Evolutionary conservation across 2,329 filamentous ascomycete species (phyloP), one percentile per base, ranked within the genome.

Genomic region (Grosmannia huntii): DNA sequence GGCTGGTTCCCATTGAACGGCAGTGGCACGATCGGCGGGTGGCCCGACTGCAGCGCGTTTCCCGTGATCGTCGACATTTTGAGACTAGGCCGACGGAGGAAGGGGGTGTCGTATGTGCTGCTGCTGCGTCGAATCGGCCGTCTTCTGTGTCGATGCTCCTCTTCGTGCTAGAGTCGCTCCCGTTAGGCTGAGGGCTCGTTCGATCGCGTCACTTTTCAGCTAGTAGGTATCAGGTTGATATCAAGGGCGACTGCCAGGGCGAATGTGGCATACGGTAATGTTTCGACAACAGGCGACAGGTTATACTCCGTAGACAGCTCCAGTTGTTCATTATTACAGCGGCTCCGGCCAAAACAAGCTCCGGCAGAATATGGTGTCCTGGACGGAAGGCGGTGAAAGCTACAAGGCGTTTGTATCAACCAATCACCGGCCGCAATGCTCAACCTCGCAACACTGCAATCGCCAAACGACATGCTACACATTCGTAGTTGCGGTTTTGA

Each of bases 1-100:
- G 92, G 90, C 72, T 99, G 94, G 70, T 92, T 90, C 56, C 82
- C 85, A 69, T 91, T 89, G 80, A 99, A 99, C 64, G 84, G 75
- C 62, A 89, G 84, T 28, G 91, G 90, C 57, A 89, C 80, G 62
- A 85, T 84, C 27, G 92, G 90, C 72, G 86, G 85, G 63, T 86
- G 81, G 58, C 84, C 86, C 72, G 88, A 91, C 71, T 92, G 87
- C 55, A 90, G 80, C 63, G 85, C 83, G 48, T 81, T 81, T 46
- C 80, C 74, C n/a, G 89, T 88, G 67, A 94, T 87, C 23, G 90
- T 94, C 59, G 90, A 91, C 90, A 96, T 96, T 53, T 59, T 71
- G 53, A 46, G 53, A 21, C n/a, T n/a, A n/a, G n/a, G n/a, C n/a
- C n/a, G n/a, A 16, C 12, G 31, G 5, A 33, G 36, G 19, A 33